phyloP scores from a whole-genome alignment of 495 filamentous ascomycete species.

The Jackrogersella multiformis region DNA sequence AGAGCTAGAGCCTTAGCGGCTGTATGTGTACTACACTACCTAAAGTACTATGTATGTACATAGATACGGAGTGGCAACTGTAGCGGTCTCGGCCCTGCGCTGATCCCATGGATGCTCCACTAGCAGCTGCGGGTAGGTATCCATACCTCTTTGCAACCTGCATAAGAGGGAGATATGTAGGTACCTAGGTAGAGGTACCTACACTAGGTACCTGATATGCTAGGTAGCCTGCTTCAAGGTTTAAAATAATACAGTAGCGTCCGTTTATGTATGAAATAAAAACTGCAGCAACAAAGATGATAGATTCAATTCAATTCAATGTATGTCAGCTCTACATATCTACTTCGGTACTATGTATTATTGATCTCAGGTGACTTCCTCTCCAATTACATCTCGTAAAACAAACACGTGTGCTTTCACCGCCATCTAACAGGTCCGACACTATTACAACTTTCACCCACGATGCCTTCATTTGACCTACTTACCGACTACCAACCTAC shows the following conservation, averaged over 20 bases:
- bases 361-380: neutral
- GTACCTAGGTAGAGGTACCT: too few species aligned
- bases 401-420: conserved; percentile 37
- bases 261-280: conserved; percentile 6
- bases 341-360: too few species aligned
- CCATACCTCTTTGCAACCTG: too few species aligned
- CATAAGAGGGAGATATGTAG: neutral
- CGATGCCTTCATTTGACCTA: conserved; percentile 24
- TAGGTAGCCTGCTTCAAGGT: conserved; percentile 2
- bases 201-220: neutral
- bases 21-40: neutral
- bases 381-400: conserved; percentile 27
- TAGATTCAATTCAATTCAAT: conserved; percentile 8
- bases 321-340: too few species aligned
- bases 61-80: neutral
- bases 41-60: neutral
- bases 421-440: conserved; percentile 33
- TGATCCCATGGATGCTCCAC: neutral
- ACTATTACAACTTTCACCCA: conserved; percentile 3
- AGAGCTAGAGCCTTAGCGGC: neutral
- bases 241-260: too few species aligned
- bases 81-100: conserved; percentile 36
- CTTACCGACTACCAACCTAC: too few species aligned
- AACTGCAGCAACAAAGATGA: conserved; percentile 6
- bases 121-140: neutral